These are phyloP conservation scores for Obba rivulosa DNA, from an alignment of 768 basidiomycete species.

Conservation along the genomic window DNA sequence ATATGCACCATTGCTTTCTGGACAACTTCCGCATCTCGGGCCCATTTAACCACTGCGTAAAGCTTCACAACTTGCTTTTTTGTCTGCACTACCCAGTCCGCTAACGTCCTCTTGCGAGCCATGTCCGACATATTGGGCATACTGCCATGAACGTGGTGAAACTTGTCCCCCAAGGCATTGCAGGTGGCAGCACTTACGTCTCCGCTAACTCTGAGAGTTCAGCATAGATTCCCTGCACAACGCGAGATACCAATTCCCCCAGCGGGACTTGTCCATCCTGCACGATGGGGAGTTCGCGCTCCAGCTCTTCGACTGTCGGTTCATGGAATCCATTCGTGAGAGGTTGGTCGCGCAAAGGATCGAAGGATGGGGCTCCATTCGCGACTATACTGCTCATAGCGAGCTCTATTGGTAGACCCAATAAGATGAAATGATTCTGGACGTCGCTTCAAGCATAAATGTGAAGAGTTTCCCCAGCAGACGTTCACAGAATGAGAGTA, in stretches of 20 bases:
- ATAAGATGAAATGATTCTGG: too few relatives aligned
- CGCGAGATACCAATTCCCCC: constrained; percentile 68
- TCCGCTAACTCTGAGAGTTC: constrained; percentile 81
- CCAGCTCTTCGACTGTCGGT: constrained; percentile 50
- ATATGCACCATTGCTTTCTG: constrained; percentile 77
- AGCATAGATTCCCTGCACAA: constrained; percentile 75
- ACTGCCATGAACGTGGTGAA: constrained; percentile 9
- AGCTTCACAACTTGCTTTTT: constrained; percentile 89
- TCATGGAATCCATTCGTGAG: constrained; percentile 31
- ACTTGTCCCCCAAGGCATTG: not conserved
- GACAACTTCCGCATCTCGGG: constrained; percentile 74
- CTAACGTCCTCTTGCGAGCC: constrained; percentile 73
- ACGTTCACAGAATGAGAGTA: too few relatives aligned
- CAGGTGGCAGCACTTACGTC: constrained; percentile 53
- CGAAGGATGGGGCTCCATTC: constrained; percentile 5
- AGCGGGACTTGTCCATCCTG: constrained; percentile 70
- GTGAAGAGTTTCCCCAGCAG: too few relatives aligned
- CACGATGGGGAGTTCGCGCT: constrained; percentile 70
- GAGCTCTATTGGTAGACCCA: constrained; percentile 8
- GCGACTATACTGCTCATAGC: constrained; percentile 10
- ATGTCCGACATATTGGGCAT: constrained; percentile 81
- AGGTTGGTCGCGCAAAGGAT: constrained; percentile 6
- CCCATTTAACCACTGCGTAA: constrained; percentile 84
- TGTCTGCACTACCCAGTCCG: constrained; percentile 86
- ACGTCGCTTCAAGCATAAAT: too few relatives aligned